Base-by-base conservation (phyloP, 2,329 filamentous ascomycete species). In the Emydomyces testavorans region DNA sequence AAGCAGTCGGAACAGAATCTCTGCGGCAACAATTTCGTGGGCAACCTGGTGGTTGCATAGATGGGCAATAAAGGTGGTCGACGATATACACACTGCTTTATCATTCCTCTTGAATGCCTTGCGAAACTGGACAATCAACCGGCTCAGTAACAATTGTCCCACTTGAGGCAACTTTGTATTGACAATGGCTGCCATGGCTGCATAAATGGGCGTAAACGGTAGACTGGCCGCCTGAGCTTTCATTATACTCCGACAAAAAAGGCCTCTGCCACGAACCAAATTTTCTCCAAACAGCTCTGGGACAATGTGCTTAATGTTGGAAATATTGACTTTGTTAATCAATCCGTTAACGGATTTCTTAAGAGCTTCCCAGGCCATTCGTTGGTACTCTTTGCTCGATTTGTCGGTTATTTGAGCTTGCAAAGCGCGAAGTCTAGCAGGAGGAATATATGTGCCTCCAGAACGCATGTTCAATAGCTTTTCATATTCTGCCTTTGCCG, bases 321-420 rank as follows among this genome's bases (percentile, higher is more conserved):
- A 86, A 48, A 90, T 85, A 68, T 96, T 96, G 73, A 95, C 85
- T 73, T 98, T 98, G 76, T 98, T 98, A 75, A 98, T 94, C 55
- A 98, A 71, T 58, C 92, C 92, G 63, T 98, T 96, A 69, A 98
- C 94, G 41, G 85, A 92, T 73, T 98, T 98, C 72, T 98, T 98
- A 61, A 98, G 72, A 10, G 90, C 90, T 68, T 98, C 92, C 92
- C 92, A 98, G 6, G 89, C 88, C 86, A 98, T 94, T 59, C 92
- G 85, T 75, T 96, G 92, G 63, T 94, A 96, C 69, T 96, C 92
- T 67, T 94, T 93, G 67, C 83, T 93, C 47, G 78, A 82, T 73
- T 94, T 94, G 70, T 98, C 92, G 53, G 88, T 95, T 65, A 98
- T 94, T 68, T 94, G 88, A 46, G 89, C 86, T 71, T 98, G 92